Evolutionary conservation across 768 basidiomycete genomes (phyloP).

Genomic region (Phanerochaete sordida): DNA sequence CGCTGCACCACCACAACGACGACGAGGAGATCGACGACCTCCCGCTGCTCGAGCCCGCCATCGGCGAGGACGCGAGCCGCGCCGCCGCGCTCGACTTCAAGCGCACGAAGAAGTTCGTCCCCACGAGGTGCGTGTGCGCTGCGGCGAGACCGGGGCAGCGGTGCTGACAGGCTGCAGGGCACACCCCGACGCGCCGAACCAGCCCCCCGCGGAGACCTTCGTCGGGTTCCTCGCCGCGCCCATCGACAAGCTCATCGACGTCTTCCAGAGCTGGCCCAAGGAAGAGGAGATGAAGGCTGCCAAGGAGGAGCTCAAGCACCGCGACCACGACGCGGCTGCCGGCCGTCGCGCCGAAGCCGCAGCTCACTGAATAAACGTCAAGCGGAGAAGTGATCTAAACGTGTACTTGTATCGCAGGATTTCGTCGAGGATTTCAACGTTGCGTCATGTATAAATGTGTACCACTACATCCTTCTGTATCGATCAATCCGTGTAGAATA

Average conservation of each 20-base stretch:
- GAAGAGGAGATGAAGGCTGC: conserved; percentile 45
- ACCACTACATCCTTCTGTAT: too few species aligned
- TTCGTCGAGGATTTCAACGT: too few species aligned
- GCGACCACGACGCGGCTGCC: conserved; percentile 25
- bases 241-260: conserved; percentile 56
- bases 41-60: conserved; percentile 45
- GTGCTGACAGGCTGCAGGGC: conserved; percentile 28
- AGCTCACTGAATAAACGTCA: neutral
- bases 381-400: too few species aligned
- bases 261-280: conserved; percentile 52
- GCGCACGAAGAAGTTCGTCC: conserved; percentile 59
- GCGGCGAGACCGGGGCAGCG: neutral
- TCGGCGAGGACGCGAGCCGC: conserved; percentile 41
- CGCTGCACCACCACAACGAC: conserved; percentile 51
- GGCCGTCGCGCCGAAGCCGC: conserved; percentile 10
- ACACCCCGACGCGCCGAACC: conserved; percentile 50
- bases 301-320: conserved; percentile 30
- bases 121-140: conserved; percentile 44
- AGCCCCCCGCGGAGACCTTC: conserved; percentile 60
- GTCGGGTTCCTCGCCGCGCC: conserved; percentile 51
- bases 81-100: conserved; percentile 46
- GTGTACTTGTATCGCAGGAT: too few species aligned
- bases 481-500: too few species aligned
- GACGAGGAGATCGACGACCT: conserved; percentile 57
- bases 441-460: too few species aligned